Percentiles rank a stretch among this genome's conserved stretches.
Conservation (phyloP, 2,329 filamentous ascomycete genomes). For the Simplicillium aogashimaense region DNA sequence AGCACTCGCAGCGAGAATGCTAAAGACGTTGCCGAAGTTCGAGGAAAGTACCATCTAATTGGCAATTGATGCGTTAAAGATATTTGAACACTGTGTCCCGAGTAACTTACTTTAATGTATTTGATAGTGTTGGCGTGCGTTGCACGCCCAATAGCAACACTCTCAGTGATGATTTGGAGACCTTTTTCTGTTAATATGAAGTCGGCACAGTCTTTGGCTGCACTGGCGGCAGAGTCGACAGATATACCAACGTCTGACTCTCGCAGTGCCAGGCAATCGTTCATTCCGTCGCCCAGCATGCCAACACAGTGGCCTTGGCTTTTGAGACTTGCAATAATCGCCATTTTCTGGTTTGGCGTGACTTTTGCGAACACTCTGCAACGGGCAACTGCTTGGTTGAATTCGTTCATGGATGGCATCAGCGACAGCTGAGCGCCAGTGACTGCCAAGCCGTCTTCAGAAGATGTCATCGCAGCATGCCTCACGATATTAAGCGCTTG, state of each 20-base stretch:
- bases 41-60: slow-evolving; percentile 17
- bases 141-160: slow-evolving; percentile 14
- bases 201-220: slow-evolving; percentile 18
- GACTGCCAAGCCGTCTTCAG: slow-evolving; percentile 13
- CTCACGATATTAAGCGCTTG: slow-evolving; percentile 12
- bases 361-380: slow-evolving; percentile 19
- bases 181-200: slow-evolving; percentile 19
- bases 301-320: slow-evolving; percentile 15
- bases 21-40: slow-evolving; percentile 20
- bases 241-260: slow-evolving; percentile 18
- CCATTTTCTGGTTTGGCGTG: slow-evolving; percentile 15
- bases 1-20: slow-evolving; percentile 15
- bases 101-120: slow-evolving; percentile 14
- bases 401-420: slow-evolving; percentile 9
- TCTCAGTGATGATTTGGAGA: slow-evolving; percentile 15
- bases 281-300: slow-evolving; percentile 19
- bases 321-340: slow-evolving; percentile 13
- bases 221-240: slow-evolving; percentile 17
- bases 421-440: slow-evolving; percentile 13
- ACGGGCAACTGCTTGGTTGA: slow-evolving; percentile 11
- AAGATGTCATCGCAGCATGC: slow-evolving; percentile 4
- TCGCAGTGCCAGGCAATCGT: slow-evolving; percentile 18
- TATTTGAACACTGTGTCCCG: not conserved
- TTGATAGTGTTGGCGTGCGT: slow-evolving; percentile 19
- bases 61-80: not conserved